Base-by-base conservation (phyloP, 2,329 filamentous ascomycete species). In the Pyrenochaeta sp. region DNA sequence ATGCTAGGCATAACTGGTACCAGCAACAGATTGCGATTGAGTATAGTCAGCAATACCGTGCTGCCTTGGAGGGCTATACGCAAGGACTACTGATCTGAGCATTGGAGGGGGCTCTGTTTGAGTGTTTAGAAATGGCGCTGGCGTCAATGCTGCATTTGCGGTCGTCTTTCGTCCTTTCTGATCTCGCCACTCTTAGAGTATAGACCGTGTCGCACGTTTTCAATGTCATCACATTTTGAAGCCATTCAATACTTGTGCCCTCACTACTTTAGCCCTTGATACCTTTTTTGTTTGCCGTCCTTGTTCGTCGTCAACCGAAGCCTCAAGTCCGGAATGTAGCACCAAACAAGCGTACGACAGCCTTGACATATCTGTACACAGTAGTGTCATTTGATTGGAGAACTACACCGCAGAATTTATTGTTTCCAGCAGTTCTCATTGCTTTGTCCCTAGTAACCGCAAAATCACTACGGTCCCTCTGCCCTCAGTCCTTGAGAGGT, bases 1-100 rank as follows among this genome's bases (percentile, higher is more conserved):
- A 74, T 51, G 71, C 73, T 11, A 59, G 73, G 47, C 72, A 75
- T 48, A 72, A 60, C 21, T 75, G 73, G 73, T 75, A 74, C 48
- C 69, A 74, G 46, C 68, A 72, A 56, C 72, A 75, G 58, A 75
- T 75, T 45, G 71, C 71, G n/a, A 72, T 74, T 29, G 71, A 75
- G 58, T 75, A 66, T 37, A 70, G 68, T 40, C 71, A 73, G 57
- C 59, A 55, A 47, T 75, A 65, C 47, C 60, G 72, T 4, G 61
- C 56, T 10, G 67, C 66, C 7, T 40, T 75, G 21, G 60, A 63
- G 11, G 54, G 54, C 1, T 73, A 67, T 30, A 54, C 68, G 7
- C 64, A 62, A 33, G 63, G 60, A 11, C 36, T 39, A 3, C 14
- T 39, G 20, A 39, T 23, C 2, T 39, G 17, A 39, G 2, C 10